A percentile compares a stretch with the other conserved stretches of the same genome.
These are phyloP conservation scores for Leptographium radiaticola DNA, from an alignment of 2,329 filamentous ascomycete species.

Conservation along the genomic window DNA sequence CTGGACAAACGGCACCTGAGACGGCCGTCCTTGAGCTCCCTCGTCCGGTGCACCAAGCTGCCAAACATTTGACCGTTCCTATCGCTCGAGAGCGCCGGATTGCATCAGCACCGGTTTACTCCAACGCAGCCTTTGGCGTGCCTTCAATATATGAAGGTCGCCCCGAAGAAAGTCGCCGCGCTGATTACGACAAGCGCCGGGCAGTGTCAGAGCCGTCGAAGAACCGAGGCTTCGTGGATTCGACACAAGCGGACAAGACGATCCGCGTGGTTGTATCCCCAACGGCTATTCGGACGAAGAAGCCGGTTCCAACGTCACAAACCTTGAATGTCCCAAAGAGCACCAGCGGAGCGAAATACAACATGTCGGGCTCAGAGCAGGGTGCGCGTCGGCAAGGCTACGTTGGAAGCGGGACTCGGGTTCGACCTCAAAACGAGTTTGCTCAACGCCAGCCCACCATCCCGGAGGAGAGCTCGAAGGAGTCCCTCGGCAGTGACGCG, in stretches of 20 bases:
- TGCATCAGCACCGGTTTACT: conserved; percentile 37
- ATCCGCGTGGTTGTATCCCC: conserved; percentile 12
- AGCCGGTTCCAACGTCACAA: neutral
- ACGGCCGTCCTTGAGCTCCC: neutral
- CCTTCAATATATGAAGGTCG: conserved; percentile 36
- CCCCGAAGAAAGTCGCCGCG: conserved; percentile 13
- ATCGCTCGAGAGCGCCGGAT: conserved; percentile 26
- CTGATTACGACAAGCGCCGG: conserved; percentile 22
- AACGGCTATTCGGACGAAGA: conserved; percentile 1
- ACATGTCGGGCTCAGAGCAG: neutral
- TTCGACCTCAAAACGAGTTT: neutral
- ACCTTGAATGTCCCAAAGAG: conserved; percentile 5
- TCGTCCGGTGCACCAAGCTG: neutral
- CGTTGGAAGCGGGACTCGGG: neutral
- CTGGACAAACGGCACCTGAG: neutral
- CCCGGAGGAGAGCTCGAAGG: conserved; percentile 6
- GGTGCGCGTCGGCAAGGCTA: neutral
- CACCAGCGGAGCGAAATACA: neutral
- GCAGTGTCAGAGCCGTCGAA: conserved; percentile 33
- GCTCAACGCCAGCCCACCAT: conserved; percentile 1
- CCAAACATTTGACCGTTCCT: neutral
- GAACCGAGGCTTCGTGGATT: conserved; percentile 6
- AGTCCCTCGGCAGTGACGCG: conserved; percentile 1
- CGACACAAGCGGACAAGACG: conserved; percentile 8
- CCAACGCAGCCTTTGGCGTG: conserved; percentile 24